phyloP scores from a whole-genome alignment of 1,284 basidiomycete species.

The Pulchroboletus neoregius region DNA sequence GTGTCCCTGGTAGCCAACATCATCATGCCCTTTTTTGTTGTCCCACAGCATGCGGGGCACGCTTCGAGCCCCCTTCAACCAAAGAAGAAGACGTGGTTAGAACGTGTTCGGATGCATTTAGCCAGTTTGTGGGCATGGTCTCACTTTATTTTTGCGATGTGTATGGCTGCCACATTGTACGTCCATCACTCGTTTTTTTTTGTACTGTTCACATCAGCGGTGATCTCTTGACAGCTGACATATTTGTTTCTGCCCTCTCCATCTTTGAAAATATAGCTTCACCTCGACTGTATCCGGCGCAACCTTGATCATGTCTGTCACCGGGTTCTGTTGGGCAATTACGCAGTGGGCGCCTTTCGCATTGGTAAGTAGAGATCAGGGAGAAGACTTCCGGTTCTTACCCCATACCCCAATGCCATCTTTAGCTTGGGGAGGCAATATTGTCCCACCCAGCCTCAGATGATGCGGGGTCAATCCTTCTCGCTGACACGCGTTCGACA shows the following conservation, averaged over 20 bases:
- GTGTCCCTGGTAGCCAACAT: conserved; percentile 70
- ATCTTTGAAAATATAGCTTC: conserved; percentile 44
- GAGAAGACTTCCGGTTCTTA: conserved; percentile 23
- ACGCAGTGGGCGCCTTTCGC: conserved; percentile 80
- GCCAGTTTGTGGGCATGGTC: conserved; percentile 74
- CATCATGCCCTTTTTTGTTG: conserved; percentile 69
- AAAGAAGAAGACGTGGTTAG: conserved; percentile 25
- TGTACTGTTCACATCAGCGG: conserved; percentile 12
- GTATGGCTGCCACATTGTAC: conserved; percentile 75
- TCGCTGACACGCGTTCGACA: conserved; percentile 41
- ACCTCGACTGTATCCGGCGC: conserved; percentile 59
- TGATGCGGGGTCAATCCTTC: conserved; percentile 42
- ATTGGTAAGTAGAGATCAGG: conserved; percentile 56
- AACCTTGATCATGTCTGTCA: conserved; percentile 60
- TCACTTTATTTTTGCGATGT: conserved; percentile 62
- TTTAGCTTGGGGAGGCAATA: conserved; percentile 69
- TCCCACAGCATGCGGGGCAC: conserved; percentile 23
- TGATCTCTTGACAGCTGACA: conserved; percentile 14
- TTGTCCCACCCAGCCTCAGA: conserved; percentile 47
- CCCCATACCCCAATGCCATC: conserved; percentile 27
- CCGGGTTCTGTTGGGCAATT: conserved; percentile 77
- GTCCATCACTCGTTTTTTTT: conserved; percentile 29
- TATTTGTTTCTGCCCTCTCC: conserved; percentile 5
- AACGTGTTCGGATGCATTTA: conserved; percentile 51
- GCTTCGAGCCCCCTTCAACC: conserved; percentile 19